A percentile compares a stretch with the other conserved stretches of the same genome.
These are phyloP conservation scores for Ophiostoma populinum DNA, from an alignment of 2,329 filamentous ascomycete genomes.

Conservation along the genomic window DNA sequence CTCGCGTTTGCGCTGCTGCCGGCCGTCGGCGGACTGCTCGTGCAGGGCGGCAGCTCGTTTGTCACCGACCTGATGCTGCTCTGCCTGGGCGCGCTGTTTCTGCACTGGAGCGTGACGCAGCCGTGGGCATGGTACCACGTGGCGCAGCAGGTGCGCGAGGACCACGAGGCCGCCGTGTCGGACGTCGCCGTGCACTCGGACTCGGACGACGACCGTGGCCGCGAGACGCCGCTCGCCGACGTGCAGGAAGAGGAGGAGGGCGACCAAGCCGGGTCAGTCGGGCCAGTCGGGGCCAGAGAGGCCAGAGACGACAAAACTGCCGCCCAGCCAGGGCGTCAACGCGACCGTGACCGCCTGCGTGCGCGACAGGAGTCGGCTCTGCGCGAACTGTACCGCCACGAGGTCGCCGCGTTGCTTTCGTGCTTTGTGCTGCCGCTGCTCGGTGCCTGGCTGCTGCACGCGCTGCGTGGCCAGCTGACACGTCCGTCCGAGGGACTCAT, in stretches of 20 bases:
- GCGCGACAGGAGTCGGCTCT: conserved; percentile 22
- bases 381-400: conserved; percentile 55
- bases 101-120: conserved; percentile 82
- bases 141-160: conserved; percentile 43
- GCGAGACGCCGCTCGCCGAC: conserved; percentile 18
- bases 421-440: conserved; percentile 67
- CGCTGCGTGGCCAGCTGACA: conserved; percentile 64
- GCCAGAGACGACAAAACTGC: background rate
- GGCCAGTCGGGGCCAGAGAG: background rate
- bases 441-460: conserved; percentile 71
- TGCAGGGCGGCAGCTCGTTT: conserved; percentile 67
- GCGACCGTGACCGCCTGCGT: conserved; percentile 13
- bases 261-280: background rate
- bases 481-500: conserved; percentile 73
- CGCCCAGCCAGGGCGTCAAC: no score
- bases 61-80: conserved; percentile 75
- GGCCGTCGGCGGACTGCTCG: conserved; percentile 68
- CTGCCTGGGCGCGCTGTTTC: conserved; percentile 62
- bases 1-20: conserved; percentile 71
- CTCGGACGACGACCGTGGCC: conserved; percentile 9
- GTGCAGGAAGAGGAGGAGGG: conserved; percentile 27
- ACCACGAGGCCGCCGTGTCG: conserved; percentile 24
- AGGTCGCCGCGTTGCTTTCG: conserved; percentile 53
- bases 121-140: conserved; percentile 76
- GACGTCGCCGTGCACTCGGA: conserved; percentile 28